Evolutionary conservation across 441 rosid species (phyloP).

Genomic region (Pelargonium myrrhifolium): DNA sequence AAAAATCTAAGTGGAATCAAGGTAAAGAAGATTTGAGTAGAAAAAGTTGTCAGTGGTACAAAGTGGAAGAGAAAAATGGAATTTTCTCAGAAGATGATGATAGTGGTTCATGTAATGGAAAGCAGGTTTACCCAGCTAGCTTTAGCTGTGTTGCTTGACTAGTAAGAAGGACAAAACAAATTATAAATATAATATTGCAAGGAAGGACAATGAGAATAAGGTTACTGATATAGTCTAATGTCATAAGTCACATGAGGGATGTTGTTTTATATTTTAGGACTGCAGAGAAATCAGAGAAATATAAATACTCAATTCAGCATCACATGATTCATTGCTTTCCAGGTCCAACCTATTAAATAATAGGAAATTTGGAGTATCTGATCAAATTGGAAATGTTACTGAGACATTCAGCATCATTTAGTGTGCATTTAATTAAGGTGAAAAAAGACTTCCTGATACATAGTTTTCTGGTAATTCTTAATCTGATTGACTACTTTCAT

Average conservation of each 20-base stretch:
- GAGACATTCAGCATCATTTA: neutral
- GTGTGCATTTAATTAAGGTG: neutral
- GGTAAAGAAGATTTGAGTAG: neutral
- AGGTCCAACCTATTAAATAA: constrained; percentile 28
- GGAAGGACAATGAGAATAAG: constrained; percentile 26
- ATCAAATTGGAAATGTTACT: constrained; percentile 3
- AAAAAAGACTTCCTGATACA: constrained; percentile 8
- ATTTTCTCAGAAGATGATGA: neutral
- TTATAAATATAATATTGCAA: constrained; percentile 13
- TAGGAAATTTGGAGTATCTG: constrained; percentile 2
- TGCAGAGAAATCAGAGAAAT: constrained; percentile 32
- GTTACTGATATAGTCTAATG: constrained; percentile 44
- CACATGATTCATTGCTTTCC: constrained; percentile 49
- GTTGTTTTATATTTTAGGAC: constrained; percentile 27
- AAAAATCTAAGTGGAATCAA: too few species aligned
- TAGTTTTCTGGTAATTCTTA: too few species aligned
- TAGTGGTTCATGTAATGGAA: constrained; percentile 1
- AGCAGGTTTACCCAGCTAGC: constrained; percentile 32
- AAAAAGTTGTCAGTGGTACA: neutral
- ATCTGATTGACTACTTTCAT: too few species aligned
- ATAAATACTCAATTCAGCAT: constrained; percentile 29
- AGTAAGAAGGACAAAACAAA: constrained; percentile 13
- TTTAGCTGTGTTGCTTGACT: constrained; percentile 33
- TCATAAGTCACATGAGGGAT: constrained; percentile 47
- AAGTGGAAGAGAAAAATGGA: neutral